phyloP scores from a whole-genome alignment of 139 green algal species.

The Tetraselmis chui region DNA sequence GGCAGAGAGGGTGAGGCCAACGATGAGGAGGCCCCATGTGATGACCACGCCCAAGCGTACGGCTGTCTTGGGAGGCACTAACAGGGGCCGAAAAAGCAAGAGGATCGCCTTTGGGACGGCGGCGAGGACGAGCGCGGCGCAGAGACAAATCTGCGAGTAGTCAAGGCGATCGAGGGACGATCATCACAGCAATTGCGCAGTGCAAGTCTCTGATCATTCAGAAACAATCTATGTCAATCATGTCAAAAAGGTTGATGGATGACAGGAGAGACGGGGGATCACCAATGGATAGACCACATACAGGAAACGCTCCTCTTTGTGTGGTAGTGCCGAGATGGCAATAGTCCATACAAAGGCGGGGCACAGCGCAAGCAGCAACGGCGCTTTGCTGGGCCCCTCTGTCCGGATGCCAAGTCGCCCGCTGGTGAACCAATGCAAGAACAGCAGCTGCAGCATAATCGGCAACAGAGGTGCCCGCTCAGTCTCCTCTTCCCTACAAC shows the following conservation, averaged over 20 bases:
- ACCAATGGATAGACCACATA: slow-evolving; percentile 65
- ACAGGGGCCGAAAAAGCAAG: neutral
- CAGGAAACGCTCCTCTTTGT: slow-evolving; percentile 83
- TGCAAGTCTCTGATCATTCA: no score
- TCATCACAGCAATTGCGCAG: no score
- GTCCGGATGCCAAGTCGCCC: neutral
- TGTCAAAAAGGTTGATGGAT: no score
- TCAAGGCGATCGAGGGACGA: no score
- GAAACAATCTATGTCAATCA: no score
- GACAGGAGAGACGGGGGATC: no score
- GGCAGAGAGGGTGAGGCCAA: neutral
- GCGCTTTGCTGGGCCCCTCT: slow-evolving; percentile 12
- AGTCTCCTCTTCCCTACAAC: no score
- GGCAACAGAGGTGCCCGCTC: no score
- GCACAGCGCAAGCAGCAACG: slow-evolving; percentile 41
- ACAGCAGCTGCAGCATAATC: neutral
- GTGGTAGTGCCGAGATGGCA: slow-evolving; percentile 59
- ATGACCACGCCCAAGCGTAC: neutral
- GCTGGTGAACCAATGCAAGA: neutral
- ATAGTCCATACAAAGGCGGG: slow-evolving; percentile 60
- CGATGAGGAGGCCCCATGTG: neutral
- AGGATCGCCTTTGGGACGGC: neutral
- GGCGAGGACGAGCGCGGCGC: neutral
- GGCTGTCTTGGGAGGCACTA: neutral
- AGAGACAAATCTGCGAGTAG: slow-evolving; percentile 54